These are phyloP conservation scores for Gossypium schwendimanii DNA, from an alignment of 441 rosid genomes.

Conservation along the genomic window DNA sequence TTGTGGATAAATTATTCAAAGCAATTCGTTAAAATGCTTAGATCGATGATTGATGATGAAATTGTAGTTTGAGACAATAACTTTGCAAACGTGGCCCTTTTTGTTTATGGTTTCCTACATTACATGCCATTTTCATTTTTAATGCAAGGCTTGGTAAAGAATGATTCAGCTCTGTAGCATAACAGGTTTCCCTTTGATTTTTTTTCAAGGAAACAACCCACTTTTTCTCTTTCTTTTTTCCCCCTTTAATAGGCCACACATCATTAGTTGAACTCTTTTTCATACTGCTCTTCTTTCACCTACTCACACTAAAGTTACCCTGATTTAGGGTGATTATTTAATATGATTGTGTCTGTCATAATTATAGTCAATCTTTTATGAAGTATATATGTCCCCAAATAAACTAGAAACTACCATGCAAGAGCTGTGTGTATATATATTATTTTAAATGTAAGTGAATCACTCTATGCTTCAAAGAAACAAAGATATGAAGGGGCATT, in stretches of 20 bases:
- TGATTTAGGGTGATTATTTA: background rate
- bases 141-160: background rate
- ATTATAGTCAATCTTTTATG: background rate
- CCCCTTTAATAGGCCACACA: too few relatives aligned
- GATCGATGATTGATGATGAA: background rate
- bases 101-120: background rate
- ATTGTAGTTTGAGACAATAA: background rate
- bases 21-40: background rate
- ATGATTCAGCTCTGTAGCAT: background rate
- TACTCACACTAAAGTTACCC: background rate
- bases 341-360: too few relatives aligned
- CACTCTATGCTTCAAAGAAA: background rate
- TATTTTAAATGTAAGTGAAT: background rate
- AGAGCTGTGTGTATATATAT: background rate
- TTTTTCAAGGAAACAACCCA: too few relatives aligned
- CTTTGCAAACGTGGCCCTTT: background rate
- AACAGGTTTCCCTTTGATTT: too few relatives aligned
- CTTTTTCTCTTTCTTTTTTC: background rate
- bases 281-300: background rate
- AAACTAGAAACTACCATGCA: background rate
- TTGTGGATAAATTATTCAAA: background rate
- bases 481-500: constrained; percentile 13
- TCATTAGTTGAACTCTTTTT: background rate
- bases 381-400: background rate
- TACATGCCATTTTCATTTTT: background rate